A percentile compares a stretch with the other conserved stretches of the same genome.
Evolutionary conservation across 108 stramenopile genomes (phyloP).

Genomic region (Nitzschia inconspicua): DNA sequence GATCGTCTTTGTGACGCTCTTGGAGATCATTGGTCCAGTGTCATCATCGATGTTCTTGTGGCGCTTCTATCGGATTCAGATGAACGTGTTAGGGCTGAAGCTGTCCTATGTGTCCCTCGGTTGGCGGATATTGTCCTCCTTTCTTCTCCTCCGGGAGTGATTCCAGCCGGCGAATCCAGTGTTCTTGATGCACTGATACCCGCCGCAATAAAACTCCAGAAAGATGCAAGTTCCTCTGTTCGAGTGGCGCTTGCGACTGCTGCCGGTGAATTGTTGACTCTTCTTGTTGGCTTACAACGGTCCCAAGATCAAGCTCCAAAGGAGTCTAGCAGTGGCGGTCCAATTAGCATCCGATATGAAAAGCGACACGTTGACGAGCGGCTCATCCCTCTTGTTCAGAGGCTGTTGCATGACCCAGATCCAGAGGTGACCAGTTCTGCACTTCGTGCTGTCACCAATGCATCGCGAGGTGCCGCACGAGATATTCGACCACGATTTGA

Average conservation of each 20-base stretch:
- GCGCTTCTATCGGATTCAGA: conserved; percentile 76
- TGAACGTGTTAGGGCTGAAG: conserved; percentile 82
- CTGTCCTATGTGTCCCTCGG: conserved; percentile 82
- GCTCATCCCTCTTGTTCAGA: conserved; percentile 82
- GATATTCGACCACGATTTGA: conserved; percentile 40
- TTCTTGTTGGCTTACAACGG: conserved; percentile 69
- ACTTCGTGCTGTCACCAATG: conserved; percentile 86
- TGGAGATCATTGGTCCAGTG: conserved; percentile 88
- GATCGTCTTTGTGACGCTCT: conserved; percentile 81
- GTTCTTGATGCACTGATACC: conserved; percentile 79
- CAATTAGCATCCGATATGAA: conserved; percentile 37
- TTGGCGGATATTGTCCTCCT: conserved; percentile 63
- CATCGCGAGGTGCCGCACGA: conserved; percentile 60
- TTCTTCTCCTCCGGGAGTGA: conserved; percentile 37
- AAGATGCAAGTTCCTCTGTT: conserved; percentile 61
- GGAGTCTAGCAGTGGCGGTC: conserved; percentile 15
- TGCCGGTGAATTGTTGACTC: conserved; percentile 79
- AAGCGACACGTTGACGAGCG: conserved; percentile 82
- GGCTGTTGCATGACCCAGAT: conserved; percentile 75
- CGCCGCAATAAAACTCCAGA: conserved; percentile 74
- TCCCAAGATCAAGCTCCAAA: conserved; percentile 22
- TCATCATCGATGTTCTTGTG: conserved; percentile 85
- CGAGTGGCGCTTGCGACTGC: conserved; percentile 78
- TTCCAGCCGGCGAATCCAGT: conserved; percentile 49
- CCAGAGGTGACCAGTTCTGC: conserved; percentile 87